A percentile compares a stretch with the other conserved stretches of the same genome.
Conservation (phyloP, 371 early-diverging fungal species). For the Smittium culicis region DNA sequence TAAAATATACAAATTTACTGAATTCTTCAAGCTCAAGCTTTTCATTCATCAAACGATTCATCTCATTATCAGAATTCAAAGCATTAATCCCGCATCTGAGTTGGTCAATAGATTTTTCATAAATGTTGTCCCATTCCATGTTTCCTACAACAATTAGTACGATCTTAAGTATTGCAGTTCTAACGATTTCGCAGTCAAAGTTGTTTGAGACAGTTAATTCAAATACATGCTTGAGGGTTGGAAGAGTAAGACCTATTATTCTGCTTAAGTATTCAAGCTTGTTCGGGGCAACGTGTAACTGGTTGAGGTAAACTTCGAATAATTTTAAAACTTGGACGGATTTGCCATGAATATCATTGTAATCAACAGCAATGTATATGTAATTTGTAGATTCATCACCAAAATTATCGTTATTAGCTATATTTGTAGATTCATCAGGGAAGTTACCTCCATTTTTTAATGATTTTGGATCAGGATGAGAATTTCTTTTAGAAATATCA, state of each 20-base stretch:
- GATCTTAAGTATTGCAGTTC: neutral
- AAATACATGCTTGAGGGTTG: neutral
- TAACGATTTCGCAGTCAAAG: neutral
- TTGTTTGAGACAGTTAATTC: neutral
- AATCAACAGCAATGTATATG: neutral
- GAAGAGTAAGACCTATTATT: neutral
- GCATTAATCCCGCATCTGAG: too few species aligned
- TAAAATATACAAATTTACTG: too few species aligned
- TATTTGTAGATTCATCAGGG: neutral
- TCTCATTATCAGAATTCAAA: too few species aligned
- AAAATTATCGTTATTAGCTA: neutral
- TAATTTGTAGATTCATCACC: neutral
- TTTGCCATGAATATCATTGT: conserved; percentile 6
- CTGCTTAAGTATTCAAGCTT: neutral
- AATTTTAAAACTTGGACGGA: neutral
- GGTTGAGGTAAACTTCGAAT: neutral
- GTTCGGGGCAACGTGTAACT: neutral
- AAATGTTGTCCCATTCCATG: neutral
- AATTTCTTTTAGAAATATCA: too few species aligned
- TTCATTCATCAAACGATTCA: too few species aligned
- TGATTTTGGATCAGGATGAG: too few species aligned
- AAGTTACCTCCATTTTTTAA: neutral
- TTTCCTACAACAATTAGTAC: neutral
- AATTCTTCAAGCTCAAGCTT: too few species aligned
- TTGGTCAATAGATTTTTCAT: neutral